Evolutionary conservation across 148 eudicot species (phyloP).

Genomic region (Diospyros kaki): DNA sequence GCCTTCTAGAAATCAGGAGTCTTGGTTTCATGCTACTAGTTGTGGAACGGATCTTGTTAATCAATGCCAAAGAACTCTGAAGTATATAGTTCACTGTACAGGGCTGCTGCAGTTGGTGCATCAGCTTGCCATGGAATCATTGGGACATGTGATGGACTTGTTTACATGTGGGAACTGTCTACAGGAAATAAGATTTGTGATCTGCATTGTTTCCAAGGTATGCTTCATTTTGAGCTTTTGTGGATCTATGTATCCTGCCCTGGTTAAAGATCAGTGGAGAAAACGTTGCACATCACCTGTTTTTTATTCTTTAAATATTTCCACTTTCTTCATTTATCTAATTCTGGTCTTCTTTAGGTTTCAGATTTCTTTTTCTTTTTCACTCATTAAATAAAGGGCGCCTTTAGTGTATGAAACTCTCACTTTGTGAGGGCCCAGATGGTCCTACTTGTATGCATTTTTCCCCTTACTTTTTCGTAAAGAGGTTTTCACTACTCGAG

Average conservation of each 20-base stretch:
- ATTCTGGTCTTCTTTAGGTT: not conserved
- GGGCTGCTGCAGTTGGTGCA: conserved; percentile 56
- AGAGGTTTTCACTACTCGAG: too few species aligned
- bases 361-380: not conserved
- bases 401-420: too few species aligned
- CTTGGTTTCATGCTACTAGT: not conserved
- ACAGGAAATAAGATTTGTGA: conserved; percentile 49
- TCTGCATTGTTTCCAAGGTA: conserved; percentile 66
- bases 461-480: too few species aligned
- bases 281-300: not conserved
- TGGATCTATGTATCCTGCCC: not conserved
- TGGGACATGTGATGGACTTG: conserved; percentile 66
- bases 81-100: conserved; percentile 23
- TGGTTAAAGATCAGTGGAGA: not conserved
- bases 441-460: too few species aligned
- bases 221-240: not conserved
- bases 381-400: not conserved
- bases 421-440: too few species aligned
- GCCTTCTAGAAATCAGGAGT: not conserved
- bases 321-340: not conserved
- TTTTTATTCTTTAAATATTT: not conserved
- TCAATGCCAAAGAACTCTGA: not conserved
- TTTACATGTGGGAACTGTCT: conserved; percentile 71
- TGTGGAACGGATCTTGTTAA: conserved; percentile 1
- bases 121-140: conserved; percentile 69